Evolutionary conservation across 1,284 basidiomycete genomes (phyloP).

Genomic region (Ganoderma boninense): DNA sequence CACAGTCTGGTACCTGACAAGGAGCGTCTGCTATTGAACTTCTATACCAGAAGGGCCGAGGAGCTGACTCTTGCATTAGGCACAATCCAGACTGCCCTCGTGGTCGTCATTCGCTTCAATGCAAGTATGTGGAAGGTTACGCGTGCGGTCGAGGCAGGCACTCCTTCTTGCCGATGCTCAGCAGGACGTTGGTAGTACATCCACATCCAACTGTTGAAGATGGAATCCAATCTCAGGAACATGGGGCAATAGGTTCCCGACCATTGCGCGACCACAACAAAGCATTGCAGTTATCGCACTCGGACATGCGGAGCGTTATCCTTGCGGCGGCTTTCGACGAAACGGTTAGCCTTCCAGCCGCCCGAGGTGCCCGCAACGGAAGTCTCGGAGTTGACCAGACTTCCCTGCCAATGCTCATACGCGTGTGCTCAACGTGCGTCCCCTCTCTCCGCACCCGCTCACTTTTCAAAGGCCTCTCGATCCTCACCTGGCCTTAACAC

Average conservation of each 20-base stretch:
- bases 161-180: neutral
- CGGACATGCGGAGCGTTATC: neutral
- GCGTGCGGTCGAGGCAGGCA: neutral
- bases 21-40: neutral
- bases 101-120: constrained; percentile 1
- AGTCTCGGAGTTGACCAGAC: neutral
- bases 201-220: neutral
- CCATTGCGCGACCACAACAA: neutral
- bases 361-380: constrained; percentile 1
- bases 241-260: neutral
- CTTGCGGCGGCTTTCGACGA: neutral
- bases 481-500: neutral
- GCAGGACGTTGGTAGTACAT: neutral
- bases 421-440: neutral
- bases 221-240: neutral
- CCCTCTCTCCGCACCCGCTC: neutral
- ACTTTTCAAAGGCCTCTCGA: neutral
- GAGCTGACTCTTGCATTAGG: constrained; percentile 9
- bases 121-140: neutral
- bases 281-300: neutral
- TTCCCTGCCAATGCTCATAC: neutral
- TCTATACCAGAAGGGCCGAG: neutral
- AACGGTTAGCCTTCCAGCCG: neutral
- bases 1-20: neutral
- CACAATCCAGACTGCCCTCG: constrained; percentile 7